Conservation (phyloP, 2,329 filamentous ascomycete species). For the Periconia macrospinosa region DNA sequence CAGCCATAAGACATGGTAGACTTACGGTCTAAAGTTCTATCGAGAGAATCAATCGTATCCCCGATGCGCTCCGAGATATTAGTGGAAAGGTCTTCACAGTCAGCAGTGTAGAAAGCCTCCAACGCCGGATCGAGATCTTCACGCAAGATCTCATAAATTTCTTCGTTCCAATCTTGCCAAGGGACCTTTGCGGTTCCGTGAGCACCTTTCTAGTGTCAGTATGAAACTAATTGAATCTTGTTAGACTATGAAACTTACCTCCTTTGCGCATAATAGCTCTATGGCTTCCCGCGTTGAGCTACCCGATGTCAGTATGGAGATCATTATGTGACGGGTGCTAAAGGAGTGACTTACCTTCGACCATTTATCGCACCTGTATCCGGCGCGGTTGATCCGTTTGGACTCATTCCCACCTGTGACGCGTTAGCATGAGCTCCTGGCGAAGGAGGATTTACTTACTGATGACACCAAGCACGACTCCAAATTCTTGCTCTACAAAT, state of each 20-base stretch:
- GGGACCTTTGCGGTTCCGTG: conserved; percentile 1
- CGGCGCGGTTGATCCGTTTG: background rate
- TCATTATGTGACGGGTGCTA: no score
- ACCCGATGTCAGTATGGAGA: background rate
- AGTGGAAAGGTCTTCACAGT: background rate
- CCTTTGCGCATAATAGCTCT: background rate
- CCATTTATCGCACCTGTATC: background rate
- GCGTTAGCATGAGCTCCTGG: no score
- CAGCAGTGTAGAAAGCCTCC: background rate
- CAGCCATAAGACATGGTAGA: background rate
- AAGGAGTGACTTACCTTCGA: background rate
- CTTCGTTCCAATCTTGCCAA: conserved; percentile 3
- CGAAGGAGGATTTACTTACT: background rate
- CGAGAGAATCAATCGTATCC: background rate
- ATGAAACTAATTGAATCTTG: background rate
- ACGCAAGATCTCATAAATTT: background rate
- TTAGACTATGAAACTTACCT: background rate
- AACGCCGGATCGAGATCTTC: conserved; percentile 2
- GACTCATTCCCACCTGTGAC: background rate
- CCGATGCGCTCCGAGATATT: background rate
- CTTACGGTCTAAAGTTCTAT: background rate
- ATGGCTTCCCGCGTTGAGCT: background rate
- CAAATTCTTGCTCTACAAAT: background rate
- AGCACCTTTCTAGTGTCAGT: background rate
- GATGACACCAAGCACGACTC: background rate